These are phyloP conservation scores for Solanum boliviense DNA, from an alignment of 257 asterid genomes.

Conservation along the genomic window DNA sequence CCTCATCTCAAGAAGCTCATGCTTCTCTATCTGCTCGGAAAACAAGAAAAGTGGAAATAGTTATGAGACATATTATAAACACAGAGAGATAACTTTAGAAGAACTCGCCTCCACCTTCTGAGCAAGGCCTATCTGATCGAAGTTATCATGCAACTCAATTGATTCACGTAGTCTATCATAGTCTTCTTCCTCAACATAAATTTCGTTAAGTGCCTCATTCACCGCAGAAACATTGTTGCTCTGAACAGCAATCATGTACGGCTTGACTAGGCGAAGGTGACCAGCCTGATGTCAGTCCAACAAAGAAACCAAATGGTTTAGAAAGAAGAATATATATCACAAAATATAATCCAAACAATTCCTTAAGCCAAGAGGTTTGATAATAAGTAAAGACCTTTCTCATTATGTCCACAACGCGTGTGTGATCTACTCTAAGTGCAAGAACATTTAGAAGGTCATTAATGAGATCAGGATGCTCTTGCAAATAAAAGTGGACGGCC, in stretches of 20 bases:
- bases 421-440: constrained; percentile 93
- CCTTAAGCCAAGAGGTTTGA: neutral
- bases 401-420: constrained; percentile 98
- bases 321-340: constrained; percentile 3
- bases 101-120: constrained; percentile 61
- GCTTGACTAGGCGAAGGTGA: constrained; percentile 86
- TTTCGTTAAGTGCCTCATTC: constrained; percentile 93
- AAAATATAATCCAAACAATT: neutral
- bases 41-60: neutral
- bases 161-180: constrained; percentile 95
- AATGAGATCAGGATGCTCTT: constrained; percentile 98
- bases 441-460: constrained; percentile 93
- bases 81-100: neutral
- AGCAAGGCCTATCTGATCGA: constrained; percentile 97
- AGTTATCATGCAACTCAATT: constrained; percentile 83
- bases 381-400: constrained; percentile 55
- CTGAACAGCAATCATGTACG: constrained; percentile 99
- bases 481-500: constrained; percentile 98
- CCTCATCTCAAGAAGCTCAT: constrained; percentile 99
- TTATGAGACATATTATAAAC: constrained; percentile 4
- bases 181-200: constrained; percentile 97
- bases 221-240: constrained; percentile 97
- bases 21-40: constrained; percentile 82
- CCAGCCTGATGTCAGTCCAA: constrained; percentile 58
- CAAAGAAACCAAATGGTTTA: constrained; percentile 7